Evolutionary conservation across 2,329 filamentous ascomycete genomes (phyloP), one percentile per base, ranked within the genome.

Genomic region (Endoconidiophora polonica): DNA sequence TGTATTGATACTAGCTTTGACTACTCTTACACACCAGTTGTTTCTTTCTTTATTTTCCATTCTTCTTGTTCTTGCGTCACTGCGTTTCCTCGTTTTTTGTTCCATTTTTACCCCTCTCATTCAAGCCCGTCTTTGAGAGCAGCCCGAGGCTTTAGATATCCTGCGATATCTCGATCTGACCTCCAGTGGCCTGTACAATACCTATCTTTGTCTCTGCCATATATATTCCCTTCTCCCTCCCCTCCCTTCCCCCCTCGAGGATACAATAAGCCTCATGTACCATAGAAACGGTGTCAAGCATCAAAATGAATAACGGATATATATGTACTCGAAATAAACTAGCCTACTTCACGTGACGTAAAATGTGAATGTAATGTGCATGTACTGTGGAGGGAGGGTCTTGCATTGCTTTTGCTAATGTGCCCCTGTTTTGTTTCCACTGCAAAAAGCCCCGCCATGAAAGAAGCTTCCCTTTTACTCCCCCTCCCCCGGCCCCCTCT

Each of bases 241-340:
- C 38, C 26, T 16, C 29, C 12, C 14, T 18, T 37, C 37, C 37
- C 26, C 26, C 5, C 26, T 20, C 24, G 23, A 46, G 49, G 49
- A 46, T 37, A 36, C 22, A 50, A 50, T 41, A 46, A 33, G 23
- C 49, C 49, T 50, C 39, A 26, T 52, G 50, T 52, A 52, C 26
- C 50, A 52, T 52, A 52, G 50, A 52, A 24, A 52, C 41, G 48
- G 50, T 52, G 45, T 52, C 47, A 52, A 44, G 48, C 46, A 48
- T 44, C 23, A 52, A 52, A 52, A 52, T 39, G 41, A 48, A 48
- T 36, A 33, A 41, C 44, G 43, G 49, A 37, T 41, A 50, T 50
- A 38, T 33, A 46, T 38, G n/a, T 16, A 46, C n/a, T 18, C 24
- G 24, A 26, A 23, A 18, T n/a, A 16, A 16, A 10, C 18, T 4